A percentile compares a stretch with the other conserved stretches of the same genome.
Evolutionary conservation across 2,329 filamentous ascomycete species (phyloP).

Genomic region (Parastagonospora nodorum): DNA sequence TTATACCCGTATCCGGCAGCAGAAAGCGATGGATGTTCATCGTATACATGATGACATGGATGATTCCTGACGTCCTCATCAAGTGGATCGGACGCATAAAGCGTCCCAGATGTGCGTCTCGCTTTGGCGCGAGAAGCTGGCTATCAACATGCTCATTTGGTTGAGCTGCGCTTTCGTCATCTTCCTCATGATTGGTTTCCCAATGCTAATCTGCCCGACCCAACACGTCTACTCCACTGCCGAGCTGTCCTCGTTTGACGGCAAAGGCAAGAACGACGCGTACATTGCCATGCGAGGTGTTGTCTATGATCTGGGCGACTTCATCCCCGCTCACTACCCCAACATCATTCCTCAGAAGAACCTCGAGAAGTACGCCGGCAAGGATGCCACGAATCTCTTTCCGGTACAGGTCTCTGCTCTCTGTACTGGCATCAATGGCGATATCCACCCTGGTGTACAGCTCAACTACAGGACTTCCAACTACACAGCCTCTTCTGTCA

Average conservation of each 20-base stretch:
- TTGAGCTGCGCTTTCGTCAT: conserved; percentile 74
- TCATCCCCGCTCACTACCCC: conserved; percentile 79
- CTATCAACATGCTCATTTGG: conserved; percentile 99
- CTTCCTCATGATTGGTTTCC: conserved; percentile 92
- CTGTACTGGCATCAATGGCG: conserved; percentile 75
- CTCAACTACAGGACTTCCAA: conserved; percentile 84
- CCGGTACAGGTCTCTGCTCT: conserved; percentile 92
- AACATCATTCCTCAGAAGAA: conserved; percentile 63
- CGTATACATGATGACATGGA: conserved; percentile 84
- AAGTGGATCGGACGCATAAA: conserved; percentile 79
- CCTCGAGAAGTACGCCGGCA: conserved; percentile 80
- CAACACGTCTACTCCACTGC: conserved; percentile 83
- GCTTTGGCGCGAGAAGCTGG: conserved; percentile 96
- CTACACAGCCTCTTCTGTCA: conserved; percentile 62
- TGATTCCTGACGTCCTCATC: conserved; percentile 83
- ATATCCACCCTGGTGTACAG: conserved; percentile 73
- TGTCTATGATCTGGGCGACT: conserved; percentile 81
- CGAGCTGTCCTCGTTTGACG: conserved; percentile 76
- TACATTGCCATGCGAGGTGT: conserved; percentile 86
- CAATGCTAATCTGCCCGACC: conserved; percentile 83
- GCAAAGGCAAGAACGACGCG: conserved; percentile 66
- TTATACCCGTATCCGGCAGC: conserved; percentile 73
- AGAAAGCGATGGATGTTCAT: conserved; percentile 90
- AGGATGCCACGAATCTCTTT: conserved; percentile 87
- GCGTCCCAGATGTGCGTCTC: conserved; percentile 87